These are phyloP conservation scores for Didymella glomerata DNA, from an alignment of 2,329 filamentous ascomycete genomes.

Conservation along the genomic window DNA sequence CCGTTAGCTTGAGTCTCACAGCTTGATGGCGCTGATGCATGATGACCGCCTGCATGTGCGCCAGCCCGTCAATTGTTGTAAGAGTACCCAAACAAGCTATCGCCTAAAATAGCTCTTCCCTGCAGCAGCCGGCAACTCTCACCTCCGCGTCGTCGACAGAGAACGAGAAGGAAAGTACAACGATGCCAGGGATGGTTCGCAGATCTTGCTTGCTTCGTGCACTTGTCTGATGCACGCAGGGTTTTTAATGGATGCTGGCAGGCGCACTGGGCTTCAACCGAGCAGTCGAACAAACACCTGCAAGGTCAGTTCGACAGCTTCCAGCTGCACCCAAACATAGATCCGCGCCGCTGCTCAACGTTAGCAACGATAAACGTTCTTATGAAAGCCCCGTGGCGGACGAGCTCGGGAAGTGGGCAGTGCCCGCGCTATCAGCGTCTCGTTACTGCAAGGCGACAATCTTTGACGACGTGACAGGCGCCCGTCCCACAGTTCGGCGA, in stretches of 20 bases:
- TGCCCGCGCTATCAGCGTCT: constrained; percentile 10
- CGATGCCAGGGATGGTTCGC: background rate
- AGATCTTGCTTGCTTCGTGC: background rate
- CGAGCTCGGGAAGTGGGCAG: constrained; percentile 7
- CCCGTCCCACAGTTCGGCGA: constrained; percentile 21
- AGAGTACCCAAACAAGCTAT: constrained; percentile 27
- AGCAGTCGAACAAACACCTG: background rate
- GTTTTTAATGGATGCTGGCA: background rate
- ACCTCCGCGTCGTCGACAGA: background rate
- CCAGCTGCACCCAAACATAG: constrained; percentile 5
- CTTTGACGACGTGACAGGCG: constrained; percentile 24
- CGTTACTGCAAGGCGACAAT: constrained; percentile 16
- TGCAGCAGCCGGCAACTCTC: constrained; percentile 10
- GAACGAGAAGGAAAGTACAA: background rate
- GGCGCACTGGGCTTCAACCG: background rate
- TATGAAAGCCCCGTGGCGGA: background rate
- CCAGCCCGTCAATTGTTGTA: constrained; percentile 35
- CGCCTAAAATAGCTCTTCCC: constrained; percentile 30
- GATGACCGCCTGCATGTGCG: constrained; percentile 23
- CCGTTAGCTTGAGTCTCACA: constrained; percentile 10
- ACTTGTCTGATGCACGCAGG: constrained; percentile 6
- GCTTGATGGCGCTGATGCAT: constrained; percentile 18
- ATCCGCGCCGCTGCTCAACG: background rate
- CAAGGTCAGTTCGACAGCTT: background rate
- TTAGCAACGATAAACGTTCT: background rate